These are phyloP conservation scores for Ascochyta koolunga DNA, from an alignment of 2,329 filamentous ascomycete species.

Conservation along the genomic window DNA sequence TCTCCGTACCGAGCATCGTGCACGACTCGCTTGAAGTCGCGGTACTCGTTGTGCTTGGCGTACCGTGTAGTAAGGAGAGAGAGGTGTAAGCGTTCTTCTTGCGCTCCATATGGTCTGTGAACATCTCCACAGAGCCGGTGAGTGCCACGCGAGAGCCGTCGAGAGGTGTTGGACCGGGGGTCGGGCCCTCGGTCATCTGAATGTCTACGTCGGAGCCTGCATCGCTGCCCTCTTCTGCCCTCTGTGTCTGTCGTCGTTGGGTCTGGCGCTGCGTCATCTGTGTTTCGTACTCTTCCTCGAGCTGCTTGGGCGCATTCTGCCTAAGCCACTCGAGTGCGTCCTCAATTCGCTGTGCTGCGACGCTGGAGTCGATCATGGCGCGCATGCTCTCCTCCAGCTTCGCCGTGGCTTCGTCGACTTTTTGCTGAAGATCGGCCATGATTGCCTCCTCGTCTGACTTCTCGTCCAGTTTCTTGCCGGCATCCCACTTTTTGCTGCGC, in stretches of 20 bases:
- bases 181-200: constrained; percentile 44
- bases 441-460: constrained; percentile 48
- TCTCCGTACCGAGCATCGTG: constrained; percentile 66
- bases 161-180: constrained; percentile 48
- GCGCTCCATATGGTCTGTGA: constrained; percentile 46
- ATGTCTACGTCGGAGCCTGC: constrained; percentile 43
- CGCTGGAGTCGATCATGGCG: constrained; percentile 62
- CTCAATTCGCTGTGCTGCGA: constrained; percentile 53
- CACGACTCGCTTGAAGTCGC: constrained; percentile 65
- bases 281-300: constrained; percentile 41
- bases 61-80: constrained; percentile 55
- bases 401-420: constrained; percentile 59
- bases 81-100: constrained; percentile 54
- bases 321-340: constrained; percentile 53
- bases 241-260: constrained; percentile 21
- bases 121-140: constrained; percentile 46
- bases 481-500: constrained; percentile 43
- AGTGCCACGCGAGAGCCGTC: constrained; percentile 42
- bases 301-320: constrained; percentile 39
- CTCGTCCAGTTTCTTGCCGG: constrained; percentile 44
- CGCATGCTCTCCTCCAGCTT: constrained; percentile 65
- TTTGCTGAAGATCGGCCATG: constrained; percentile 49
- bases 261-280: constrained; percentile 47
- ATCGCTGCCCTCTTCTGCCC: constrained; percentile 20
- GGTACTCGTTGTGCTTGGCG: constrained; percentile 64